Conservation (phyloP, 1,284 basidiomycete genomes). For the Ustilago hordei region DNA sequence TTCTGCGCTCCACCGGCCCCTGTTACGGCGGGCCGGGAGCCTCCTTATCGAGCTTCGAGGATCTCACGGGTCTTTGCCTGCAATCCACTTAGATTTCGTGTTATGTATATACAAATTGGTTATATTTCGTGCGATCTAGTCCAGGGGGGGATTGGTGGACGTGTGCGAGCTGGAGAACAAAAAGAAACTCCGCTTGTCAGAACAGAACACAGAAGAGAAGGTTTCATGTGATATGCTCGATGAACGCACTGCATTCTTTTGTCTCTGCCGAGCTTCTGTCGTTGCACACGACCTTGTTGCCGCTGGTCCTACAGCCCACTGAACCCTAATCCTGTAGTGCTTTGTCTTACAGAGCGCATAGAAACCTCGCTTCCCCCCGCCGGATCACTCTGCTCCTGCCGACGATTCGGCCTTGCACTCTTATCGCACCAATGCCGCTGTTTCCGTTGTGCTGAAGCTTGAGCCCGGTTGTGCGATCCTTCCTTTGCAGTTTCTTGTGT, state of each 20-base stretch:
- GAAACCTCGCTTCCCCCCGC: background rate
- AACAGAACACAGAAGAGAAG: background rate
- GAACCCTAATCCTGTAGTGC: background rate
- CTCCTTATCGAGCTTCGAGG: too few relatives aligned
- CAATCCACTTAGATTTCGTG: too few relatives aligned
- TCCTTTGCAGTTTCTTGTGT: background rate
- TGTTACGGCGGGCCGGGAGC: too few relatives aligned
- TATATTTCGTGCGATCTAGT: too few relatives aligned
- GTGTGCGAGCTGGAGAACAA: background rate
- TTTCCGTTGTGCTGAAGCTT: background rate
- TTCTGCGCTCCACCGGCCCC: too few relatives aligned
- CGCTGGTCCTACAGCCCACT: background rate
- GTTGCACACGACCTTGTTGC: background rate
- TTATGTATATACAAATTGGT: too few relatives aligned
- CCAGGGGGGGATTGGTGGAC: background rate
- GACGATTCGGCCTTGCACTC: conserved; percentile 6
- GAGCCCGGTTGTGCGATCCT: background rate
- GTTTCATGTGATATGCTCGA: conserved; percentile 5
- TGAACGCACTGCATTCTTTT: conserved; percentile 5
- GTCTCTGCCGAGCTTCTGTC: background rate
- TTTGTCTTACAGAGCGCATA: background rate
- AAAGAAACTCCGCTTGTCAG: conserved; percentile 22
- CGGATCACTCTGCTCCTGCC: conserved; percentile 3
- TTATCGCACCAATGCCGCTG: conserved; percentile 9
- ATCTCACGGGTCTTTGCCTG: too few relatives aligned